Base-by-base conservation (phyloP, 179 eudicot species). In the Drosera spatulata region DNA sequence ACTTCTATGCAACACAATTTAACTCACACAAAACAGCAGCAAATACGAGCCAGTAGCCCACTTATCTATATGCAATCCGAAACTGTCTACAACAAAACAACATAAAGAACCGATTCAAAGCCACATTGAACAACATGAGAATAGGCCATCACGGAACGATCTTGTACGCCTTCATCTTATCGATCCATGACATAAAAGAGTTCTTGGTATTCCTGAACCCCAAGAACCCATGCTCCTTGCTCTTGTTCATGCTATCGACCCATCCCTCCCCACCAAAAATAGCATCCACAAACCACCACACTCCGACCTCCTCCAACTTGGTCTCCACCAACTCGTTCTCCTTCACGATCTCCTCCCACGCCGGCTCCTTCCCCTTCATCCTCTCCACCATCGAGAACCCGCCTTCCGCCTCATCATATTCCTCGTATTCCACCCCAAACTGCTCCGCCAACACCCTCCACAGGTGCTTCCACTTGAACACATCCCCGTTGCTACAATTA, bases 161-260 rank as follows among this genome's bases (percentile, higher is more conserved):
- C 75, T 72, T 78, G 49, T 57, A 75, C 33, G 75, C 82, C 66
- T 66, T 75, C 68, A 55, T 66, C 75, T 78, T 78, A 65, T 78
- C 82, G 55, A 78, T 56, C 82, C 79, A 78, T 66, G 79, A 69
- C 55, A 75, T 61, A 44, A 78, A 60, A 13, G 82, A 59, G 52
- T 71, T 78, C 61, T 78, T 75, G 37, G 79, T 71, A 65, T 78
- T 78, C 57, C 82, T 60, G 46, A 78, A 78, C 41, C 82, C 82
- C 44, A 78, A 64, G 59, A 78, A 78, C 41, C 82, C 82, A 66
- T 78, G 82, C 58, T 78, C 82, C 66, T 78, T 78, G 46, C 82
- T 78, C 72, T 78, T 78, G 52, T 78, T 78, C 82, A 78, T 78
- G 59, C 53, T 75, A 60, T 75, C 79, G 63, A 75, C 51, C 14